These are phyloP conservation scores for Puccinia horiana DNA, from an alignment of 1,284 basidiomycete species.

Conservation along the genomic window DNA sequence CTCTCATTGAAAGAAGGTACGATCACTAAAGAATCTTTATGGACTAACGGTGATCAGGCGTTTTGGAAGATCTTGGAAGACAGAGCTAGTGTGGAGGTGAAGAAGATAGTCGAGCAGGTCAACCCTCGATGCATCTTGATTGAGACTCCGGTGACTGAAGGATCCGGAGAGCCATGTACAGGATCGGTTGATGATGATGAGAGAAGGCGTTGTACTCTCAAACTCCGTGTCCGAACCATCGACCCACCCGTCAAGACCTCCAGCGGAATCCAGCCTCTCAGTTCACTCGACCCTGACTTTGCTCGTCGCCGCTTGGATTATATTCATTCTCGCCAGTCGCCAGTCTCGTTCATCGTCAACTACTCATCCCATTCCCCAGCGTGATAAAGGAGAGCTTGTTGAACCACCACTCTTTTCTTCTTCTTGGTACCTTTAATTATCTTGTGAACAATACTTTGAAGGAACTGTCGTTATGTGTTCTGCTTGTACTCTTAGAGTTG, in stretches of 20 bases:
- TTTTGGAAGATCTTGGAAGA: constrained; percentile 21
- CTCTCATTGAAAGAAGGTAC: not conserved
- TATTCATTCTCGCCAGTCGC: constrained; percentile 12
- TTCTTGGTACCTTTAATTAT: not conserved
- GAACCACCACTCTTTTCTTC: not conserved
- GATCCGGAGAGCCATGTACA: not conserved
- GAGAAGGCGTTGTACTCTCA: constrained; percentile 1
- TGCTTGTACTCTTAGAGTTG: constrained; percentile 2
- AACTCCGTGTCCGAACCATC: constrained; percentile 25
- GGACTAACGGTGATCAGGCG: constrained; percentile 29
- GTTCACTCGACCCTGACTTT: constrained; percentile 26
- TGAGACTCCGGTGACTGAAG: not conserved
- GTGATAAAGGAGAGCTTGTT: too few species aligned
- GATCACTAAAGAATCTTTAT: constrained; percentile 25
- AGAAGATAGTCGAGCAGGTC: constrained; percentile 23
- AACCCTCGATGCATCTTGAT: constrained; percentile 7
- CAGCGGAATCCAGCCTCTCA: constrained; percentile 20
- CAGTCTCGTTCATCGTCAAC: constrained; percentile 20
- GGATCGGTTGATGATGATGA: not conserved
- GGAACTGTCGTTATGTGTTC: not conserved
- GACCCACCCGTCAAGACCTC: constrained; percentile 37
- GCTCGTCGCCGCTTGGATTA: constrained; percentile 13
- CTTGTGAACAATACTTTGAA: not conserved
- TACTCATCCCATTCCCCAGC: not conserved
- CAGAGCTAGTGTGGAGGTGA: not conserved